phyloP scores from a whole-genome alignment of 805 yeast genomes.

The Clavispora vitiphila region DNA sequence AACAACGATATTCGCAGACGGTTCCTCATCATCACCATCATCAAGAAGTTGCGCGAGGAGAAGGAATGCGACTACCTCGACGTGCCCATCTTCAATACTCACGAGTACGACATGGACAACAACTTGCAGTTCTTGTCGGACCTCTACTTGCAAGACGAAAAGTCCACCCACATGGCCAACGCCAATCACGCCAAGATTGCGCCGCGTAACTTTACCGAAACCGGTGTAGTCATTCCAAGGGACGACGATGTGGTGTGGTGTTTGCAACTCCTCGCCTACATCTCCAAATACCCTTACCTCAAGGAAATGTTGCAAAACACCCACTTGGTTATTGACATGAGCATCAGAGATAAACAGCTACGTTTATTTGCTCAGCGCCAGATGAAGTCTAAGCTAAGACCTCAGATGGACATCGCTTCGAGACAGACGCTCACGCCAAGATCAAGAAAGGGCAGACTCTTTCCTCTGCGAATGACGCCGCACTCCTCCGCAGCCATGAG shows the following conservation, averaged over 20 bases:
- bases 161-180: conserved; percentile 19
- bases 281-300: conserved; percentile 82
- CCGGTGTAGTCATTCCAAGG: conserved; percentile 80
- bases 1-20: conserved; percentile 32
- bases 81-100: conserved; percentile 23
- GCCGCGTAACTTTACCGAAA: conserved; percentile 36
- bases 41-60: conserved; percentile 34
- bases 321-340: conserved; percentile 65
- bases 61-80: conserved; percentile 33
- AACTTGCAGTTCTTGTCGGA: conserved; percentile 37
- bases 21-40: conserved; percentile 30
- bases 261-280: conserved; percentile 83
- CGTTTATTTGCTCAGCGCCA: conserved; percentile 33
- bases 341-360: conserved; percentile 38
- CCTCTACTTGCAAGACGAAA: conserved; percentile 33
- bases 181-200: conserved; percentile 28
- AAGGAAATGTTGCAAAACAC: conserved; percentile 72
- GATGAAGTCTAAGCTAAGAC: conserved; percentile 28
- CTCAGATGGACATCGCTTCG: conserved; percentile 23
- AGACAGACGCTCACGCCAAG: conserved; percentile 32
- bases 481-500: conserved; percentile 4
- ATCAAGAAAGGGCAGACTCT: conserved; percentile 22
- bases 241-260: conserved; percentile 96
- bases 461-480: conserved; percentile 8
- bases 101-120: conserved; percentile 40